Conservation (phyloP, 1,284 basidiomycete species). For the Leccinum subrobustum region DNA sequence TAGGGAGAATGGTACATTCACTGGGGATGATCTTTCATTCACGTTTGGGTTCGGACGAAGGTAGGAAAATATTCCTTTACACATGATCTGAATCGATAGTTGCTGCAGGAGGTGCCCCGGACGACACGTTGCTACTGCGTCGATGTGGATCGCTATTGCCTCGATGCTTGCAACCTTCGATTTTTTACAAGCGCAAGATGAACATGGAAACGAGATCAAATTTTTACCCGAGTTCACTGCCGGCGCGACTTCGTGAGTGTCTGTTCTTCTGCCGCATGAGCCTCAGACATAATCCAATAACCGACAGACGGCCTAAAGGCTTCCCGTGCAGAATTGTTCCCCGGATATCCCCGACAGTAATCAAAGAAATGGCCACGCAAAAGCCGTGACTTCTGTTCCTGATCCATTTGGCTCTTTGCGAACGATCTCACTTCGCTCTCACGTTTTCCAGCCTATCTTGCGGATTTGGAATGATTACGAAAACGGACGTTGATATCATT, state of each 20-base stretch:
- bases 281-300: background rate
- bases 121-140: constrained; percentile 39
- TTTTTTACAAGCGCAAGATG: constrained; percentile 22
- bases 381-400: constrained; percentile 2
- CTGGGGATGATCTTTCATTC: constrained; percentile 36
- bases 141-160: constrained; percentile 29
- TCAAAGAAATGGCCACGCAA: constrained; percentile 12
- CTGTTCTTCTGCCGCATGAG: background rate
- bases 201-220: constrained; percentile 21
- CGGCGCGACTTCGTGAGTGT: constrained; percentile 16
- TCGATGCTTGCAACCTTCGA: constrained; percentile 27
- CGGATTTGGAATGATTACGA: background rate
- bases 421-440: background rate
- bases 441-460: background rate
- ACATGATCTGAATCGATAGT: background rate
- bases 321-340: constrained; percentile 26
- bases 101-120: constrained; percentile 29
- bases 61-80: constrained; percentile 20
- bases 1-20: constrained; percentile 16
- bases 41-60: constrained; percentile 47
- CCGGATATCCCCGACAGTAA: constrained; percentile 7
- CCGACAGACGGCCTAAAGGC: constrained; percentile 19
- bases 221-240: constrained; percentile 22
- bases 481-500: background rate
- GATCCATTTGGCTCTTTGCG: background rate